phyloP scores from a whole-genome alignment of 176 grass and related monocot genomes.

The Oropetium thomaeum region DNA sequence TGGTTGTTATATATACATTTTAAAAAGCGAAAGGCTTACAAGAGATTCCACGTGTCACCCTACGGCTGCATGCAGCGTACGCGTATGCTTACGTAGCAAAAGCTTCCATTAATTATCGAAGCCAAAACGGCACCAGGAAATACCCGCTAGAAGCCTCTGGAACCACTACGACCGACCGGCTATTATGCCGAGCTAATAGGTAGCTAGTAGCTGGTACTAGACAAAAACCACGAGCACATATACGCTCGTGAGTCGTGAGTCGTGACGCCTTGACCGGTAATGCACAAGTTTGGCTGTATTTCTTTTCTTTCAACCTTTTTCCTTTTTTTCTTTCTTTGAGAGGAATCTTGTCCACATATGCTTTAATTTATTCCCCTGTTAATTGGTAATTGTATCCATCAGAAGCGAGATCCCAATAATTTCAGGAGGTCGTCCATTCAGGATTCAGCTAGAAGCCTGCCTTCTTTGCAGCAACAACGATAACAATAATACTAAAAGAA shows the following conservation, averaged over 20 bases:
- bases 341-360: not conserved
- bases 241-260: not conserved
- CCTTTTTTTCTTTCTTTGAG: not conserved
- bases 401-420: not conserved
- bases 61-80: not conserved
- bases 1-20: too few relatives aligned
- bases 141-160: slow-evolving; percentile 19
- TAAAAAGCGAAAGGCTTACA: too few relatives aligned
- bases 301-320: not conserved
- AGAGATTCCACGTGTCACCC: not conserved
- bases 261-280: not conserved
- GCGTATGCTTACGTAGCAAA: too few relatives aligned
- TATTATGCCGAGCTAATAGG: too few relatives aligned
- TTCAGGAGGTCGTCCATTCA: not conserved
- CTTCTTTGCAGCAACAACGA: too few relatives aligned
- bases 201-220: not conserved
- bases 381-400: too few relatives aligned
- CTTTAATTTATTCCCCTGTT: not conserved
- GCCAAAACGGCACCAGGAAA: not conserved
- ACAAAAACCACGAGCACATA: not conserved
- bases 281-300: not conserved
- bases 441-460: not conserved
- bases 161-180: not conserved
- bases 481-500: too few relatives aligned
- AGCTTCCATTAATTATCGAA: not conserved